Evolutionary conservation across 768 basidiomycete species (phyloP), one percentile per base, ranked within the genome.

Genomic region (Amanita polypyramis): DNA sequence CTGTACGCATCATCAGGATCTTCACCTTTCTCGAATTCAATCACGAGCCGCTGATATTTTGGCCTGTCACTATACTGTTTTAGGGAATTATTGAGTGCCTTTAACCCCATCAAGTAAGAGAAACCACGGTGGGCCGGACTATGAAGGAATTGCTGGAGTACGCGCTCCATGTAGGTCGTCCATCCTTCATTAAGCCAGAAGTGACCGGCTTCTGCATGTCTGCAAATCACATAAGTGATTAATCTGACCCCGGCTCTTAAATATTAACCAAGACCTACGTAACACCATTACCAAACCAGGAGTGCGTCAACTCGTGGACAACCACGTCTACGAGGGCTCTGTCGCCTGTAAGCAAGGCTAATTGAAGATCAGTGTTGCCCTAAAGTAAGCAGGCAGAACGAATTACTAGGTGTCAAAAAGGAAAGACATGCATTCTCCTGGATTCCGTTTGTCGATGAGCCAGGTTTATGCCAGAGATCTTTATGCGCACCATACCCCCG

Each of bases 151-250:
- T 81, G 73, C 41, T 79, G 79, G 38, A 95, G 68, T 6, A 95
- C 65, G 12, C 92, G 80, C 60, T 98, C 94, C 25, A 88, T 81
- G 59, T 93, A 97, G 0, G 88, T 93, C 27, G 94, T 96, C 85
- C 88, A 94, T 21, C 91, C 85, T 68, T 93, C 87, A 60, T 91
- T 92, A 33, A 92, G 76, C 86, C 87, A 90, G 66, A 89, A 90
- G 63, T 88, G 85, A 0, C 78, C 76, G 0, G 85, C 79, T 53
- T 88, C 65, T 0, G 82, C 81, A 47, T 85, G 82, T 0, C 82
- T 77, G 51, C 3, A 30, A 27, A n/a, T 14, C 20, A 7, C 2
- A 23, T 9, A 45, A 27, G 5, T 17, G 10, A 30, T n/a, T 29
- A 42, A 29, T 15, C 2, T 21, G 19, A 25, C 17, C 14, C 20